Conservation (phyloP, 768 basidiomycete genomes). For the Rubroboletus satanas region DNA sequence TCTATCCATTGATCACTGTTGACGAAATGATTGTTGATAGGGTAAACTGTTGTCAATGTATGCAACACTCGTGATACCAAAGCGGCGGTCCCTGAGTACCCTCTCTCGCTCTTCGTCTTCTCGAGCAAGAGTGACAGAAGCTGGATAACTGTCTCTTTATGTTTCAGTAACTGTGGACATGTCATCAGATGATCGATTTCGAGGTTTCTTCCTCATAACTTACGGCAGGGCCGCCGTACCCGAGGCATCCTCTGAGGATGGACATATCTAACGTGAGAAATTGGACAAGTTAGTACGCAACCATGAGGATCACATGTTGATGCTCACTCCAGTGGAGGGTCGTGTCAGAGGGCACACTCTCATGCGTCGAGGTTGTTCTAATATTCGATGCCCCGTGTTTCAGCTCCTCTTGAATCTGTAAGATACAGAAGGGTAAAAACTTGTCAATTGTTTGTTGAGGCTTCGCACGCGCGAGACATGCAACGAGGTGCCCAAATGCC, state of each 20-base stretch:
- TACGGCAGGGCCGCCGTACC: slow-evolving; percentile 64
- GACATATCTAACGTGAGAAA: slow-evolving; percentile 54
- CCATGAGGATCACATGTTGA: neutral
- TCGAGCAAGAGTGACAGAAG: slow-evolving; percentile 66
- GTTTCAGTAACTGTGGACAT: slow-evolving; percentile 55
- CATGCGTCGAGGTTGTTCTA: slow-evolving; percentile 72
- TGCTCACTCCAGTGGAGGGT: slow-evolving; percentile 88
- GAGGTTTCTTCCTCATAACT: slow-evolving; percentile 20
- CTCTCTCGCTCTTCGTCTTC: slow-evolving; percentile 83
- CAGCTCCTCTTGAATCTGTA: slow-evolving; percentile 79
- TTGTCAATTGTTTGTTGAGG: slow-evolving; percentile 73
- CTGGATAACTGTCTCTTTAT: slow-evolving; percentile 61
- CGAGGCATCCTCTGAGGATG: slow-evolving; percentile 78
- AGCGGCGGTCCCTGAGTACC: slow-evolving; percentile 76
- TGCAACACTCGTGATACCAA: slow-evolving; percentile 72
- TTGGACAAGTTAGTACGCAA: neutral
- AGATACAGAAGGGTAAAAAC: slow-evolving; percentile 74
- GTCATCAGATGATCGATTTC: neutral
- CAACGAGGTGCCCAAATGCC: slow-evolving; percentile 84
- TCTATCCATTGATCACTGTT: slow-evolving; percentile 79
- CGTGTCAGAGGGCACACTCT: slow-evolving; percentile 76
- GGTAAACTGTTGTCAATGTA: slow-evolving; percentile 73
- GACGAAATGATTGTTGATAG: slow-evolving; percentile 73
- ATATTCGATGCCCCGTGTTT: slow-evolving; percentile 87
- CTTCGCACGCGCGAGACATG: slow-evolving; percentile 74